These are phyloP conservation scores for Gossypium armourianum DNA, from an alignment of 441 rosid genomes.

Conservation along the genomic window DNA sequence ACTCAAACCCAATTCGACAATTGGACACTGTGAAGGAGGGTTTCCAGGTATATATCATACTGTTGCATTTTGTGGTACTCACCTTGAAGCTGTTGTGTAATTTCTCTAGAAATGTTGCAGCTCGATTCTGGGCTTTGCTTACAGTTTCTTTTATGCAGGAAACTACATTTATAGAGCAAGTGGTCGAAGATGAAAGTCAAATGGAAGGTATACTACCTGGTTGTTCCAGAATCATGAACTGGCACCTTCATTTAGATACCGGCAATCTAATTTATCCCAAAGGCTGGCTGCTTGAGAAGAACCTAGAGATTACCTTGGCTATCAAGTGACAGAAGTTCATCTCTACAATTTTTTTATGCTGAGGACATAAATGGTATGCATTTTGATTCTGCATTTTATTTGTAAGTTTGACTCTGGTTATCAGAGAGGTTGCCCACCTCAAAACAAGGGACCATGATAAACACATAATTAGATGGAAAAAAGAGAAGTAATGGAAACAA, in stretches of 20 bases:
- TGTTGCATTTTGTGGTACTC: not conserved
- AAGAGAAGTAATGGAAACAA: not conserved
- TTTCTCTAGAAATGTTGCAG: constrained; percentile 1
- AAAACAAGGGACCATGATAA: not conserved
- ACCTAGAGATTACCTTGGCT: constrained; percentile 47
- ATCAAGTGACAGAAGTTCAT: constrained; percentile 27
- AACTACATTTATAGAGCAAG: constrained; percentile 80
- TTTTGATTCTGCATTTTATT: not conserved
- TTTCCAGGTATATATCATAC: constrained; percentile 49
- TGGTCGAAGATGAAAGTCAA: constrained; percentile 81
- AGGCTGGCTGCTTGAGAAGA: constrained; percentile 63
- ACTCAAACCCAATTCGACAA: constrained; percentile 45
- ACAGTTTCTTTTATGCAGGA: constrained; percentile 33
- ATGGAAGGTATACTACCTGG: constrained; percentile 65
- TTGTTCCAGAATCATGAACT: constrained; percentile 69
- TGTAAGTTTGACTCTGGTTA: not conserved
- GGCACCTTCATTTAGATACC: constrained; percentile 86
- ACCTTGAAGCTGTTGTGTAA: not conserved
- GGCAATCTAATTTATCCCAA: constrained; percentile 48
- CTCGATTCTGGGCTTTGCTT: not conserved
- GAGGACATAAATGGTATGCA: constrained; percentile 22
- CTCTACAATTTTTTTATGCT: constrained; percentile 19
- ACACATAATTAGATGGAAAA: not conserved
- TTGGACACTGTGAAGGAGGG: constrained; percentile 80
- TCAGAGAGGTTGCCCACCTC: not conserved